A percentile compares a stretch with the other conserved stretches of the same genome.
Conservation (phyloP, 495 filamentous ascomycete species). For the Tuber borchii region DNA sequence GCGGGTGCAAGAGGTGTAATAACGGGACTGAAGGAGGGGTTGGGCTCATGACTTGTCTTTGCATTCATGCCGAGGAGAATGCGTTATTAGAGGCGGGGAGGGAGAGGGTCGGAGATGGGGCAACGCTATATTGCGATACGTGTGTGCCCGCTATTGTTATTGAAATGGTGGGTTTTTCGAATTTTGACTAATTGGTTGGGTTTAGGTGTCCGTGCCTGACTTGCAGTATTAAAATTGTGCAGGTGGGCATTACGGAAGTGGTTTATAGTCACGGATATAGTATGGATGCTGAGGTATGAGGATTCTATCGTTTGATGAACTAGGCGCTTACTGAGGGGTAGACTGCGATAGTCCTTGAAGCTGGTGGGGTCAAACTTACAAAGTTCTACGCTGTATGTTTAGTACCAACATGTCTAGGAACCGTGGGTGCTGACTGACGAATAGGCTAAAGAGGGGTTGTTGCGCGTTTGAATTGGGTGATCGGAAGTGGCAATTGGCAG, state of each 20-base stretch:
- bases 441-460: slow-evolving; percentile 24
- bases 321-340: slow-evolving; percentile 41
- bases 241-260: slow-evolving; percentile 91
- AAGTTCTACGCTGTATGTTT: slow-evolving; percentile 72
- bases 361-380: slow-evolving; percentile 69
- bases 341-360: slow-evolving; percentile 68
- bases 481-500: not conserved
- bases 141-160: slow-evolving; percentile 32
- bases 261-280: slow-evolving; percentile 89
- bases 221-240: slow-evolving; percentile 95
- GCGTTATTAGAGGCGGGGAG: slow-evolving; percentile 87
- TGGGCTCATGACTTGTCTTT: slow-evolving; percentile 77
- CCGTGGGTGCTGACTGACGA: slow-evolving; percentile 9
- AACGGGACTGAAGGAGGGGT: slow-evolving; percentile 60
- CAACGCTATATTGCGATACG: slow-evolving; percentile 89
- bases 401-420: not conserved
- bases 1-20: slow-evolving; percentile 87
- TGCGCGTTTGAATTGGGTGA: not conserved
- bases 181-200: not conserved
- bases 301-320: not conserved
- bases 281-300: slow-evolving; percentile 66
- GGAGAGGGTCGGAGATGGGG: slow-evolving; percentile 71
- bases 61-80: slow-evolving; percentile 95
- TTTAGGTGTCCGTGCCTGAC: slow-evolving; percentile 83
- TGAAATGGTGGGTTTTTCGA: slow-evolving; percentile 2